Evolutionary conservation across 2,329 filamentous ascomycete genomes (phyloP).

Genomic region (Diaporthe amygdali): DNA sequence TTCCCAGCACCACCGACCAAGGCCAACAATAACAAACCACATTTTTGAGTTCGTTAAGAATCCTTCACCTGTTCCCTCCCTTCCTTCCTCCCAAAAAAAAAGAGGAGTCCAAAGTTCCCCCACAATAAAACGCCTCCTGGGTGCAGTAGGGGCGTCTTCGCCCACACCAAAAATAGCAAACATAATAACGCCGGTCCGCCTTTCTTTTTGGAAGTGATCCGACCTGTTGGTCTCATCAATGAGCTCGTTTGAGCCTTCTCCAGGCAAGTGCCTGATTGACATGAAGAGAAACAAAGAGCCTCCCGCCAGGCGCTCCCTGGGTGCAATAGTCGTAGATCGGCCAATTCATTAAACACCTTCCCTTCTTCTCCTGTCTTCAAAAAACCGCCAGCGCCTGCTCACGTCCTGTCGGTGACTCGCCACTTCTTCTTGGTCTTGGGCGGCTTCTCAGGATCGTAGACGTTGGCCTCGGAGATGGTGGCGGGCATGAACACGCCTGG

Average conservation of each 20-base stretch:
- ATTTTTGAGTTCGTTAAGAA: background rate
- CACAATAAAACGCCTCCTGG: background rate
- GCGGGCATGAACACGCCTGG: slow-evolving; percentile 46
- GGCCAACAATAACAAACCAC: background rate
- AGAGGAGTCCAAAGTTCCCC: background rate
- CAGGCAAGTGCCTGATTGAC: background rate
- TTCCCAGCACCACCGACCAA: background rate
- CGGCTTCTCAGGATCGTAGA: slow-evolving; percentile 34
- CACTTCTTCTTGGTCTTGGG: slow-evolving; percentile 50
- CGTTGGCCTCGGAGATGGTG: slow-evolving; percentile 36
- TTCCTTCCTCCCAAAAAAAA: background rate
- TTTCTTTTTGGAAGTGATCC: background rate
- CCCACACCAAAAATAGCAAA: background rate
- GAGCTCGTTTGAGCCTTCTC: background rate
- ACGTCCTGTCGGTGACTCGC: slow-evolving; percentile 50
- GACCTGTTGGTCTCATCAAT: background rate
- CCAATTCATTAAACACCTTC: background rate
- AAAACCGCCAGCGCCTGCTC: background rate
- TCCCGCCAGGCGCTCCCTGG: background rate
- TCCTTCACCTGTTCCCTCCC: background rate
- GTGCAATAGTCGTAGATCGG: background rate
- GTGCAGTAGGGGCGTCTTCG: background rate
- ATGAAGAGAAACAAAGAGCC: background rate
- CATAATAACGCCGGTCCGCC: background rate
- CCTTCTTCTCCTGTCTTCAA: background rate